Evolutionary conservation across 2,329 filamentous ascomycete species (phyloP).

Genomic region (Gliomastix tumulicola): DNA sequence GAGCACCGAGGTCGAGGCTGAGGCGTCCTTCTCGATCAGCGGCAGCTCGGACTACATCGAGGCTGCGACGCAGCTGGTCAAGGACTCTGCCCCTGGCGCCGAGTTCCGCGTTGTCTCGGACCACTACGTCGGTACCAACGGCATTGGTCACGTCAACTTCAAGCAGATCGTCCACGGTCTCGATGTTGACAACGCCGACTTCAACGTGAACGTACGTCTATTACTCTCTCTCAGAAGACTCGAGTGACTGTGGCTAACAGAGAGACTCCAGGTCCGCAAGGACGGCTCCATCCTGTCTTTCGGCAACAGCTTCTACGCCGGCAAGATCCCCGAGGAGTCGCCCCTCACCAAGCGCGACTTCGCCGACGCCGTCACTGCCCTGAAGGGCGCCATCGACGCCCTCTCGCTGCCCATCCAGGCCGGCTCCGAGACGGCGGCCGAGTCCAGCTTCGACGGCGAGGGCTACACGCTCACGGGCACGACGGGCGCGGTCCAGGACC

Average conservation of each 20-base stretch:
- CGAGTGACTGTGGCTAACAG: neutral
- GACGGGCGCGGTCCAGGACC: slow-evolving; percentile 40
- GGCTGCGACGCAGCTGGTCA: slow-evolving; percentile 35
- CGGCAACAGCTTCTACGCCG: slow-evolving; percentile 40
- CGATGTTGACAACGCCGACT: slow-evolving; percentile 54
- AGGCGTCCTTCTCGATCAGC: slow-evolving; percentile 7
- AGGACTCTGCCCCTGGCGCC: slow-evolving; percentile 23
- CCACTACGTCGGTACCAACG: slow-evolving; percentile 46
- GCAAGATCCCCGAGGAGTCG: slow-evolving; percentile 28
- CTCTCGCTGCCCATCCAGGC: slow-evolving; percentile 22
- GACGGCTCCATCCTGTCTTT: slow-evolving; percentile 52
- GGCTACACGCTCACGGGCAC: slow-evolving; percentile 36
- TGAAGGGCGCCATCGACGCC: slow-evolving; percentile 28
- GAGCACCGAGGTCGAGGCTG: slow-evolving; percentile 11
- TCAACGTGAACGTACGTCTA: slow-evolving; percentile 51
- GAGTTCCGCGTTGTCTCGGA: slow-evolving; percentile 45
- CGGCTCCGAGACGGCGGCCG: slow-evolving; percentile 12
- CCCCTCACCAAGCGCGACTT: slow-evolving; percentile 30
- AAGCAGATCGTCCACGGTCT: slow-evolving; percentile 51
- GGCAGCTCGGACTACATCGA: slow-evolving; percentile 25
- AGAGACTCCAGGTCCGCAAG: slow-evolving; percentile 11
- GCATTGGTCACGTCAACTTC: slow-evolving; percentile 51
- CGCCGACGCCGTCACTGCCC: slow-evolving; percentile 33
- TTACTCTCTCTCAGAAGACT: too few species aligned
- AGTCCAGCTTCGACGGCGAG: slow-evolving; percentile 12